These are phyloP conservation scores for Fraxinus ornus DNA, from an alignment of 305 asterid genomes.

Conservation along the genomic window DNA sequence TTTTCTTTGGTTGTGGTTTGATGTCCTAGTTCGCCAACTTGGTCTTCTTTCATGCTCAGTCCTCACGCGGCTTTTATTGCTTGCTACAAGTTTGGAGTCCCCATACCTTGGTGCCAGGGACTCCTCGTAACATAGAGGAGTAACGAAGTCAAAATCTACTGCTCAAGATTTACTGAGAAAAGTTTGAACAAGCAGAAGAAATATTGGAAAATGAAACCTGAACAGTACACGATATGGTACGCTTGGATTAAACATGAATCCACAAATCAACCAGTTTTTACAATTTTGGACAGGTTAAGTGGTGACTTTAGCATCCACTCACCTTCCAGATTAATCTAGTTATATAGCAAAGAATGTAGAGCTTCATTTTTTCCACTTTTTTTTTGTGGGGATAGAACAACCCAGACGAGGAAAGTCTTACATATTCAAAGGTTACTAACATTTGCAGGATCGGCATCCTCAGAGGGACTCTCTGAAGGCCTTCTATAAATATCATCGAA, in stretches of 20 bases:
- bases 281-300: slow-evolving; percentile 13
- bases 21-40: not conserved
- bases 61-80: not conserved
- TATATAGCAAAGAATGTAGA: slow-evolving; percentile 55
- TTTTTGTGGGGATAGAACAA: not conserved
- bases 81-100: not conserved
- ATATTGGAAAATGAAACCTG: not conserved
- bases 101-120: not conserved
- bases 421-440: slow-evolving; percentile 20
- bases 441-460: slow-evolving; percentile 38
- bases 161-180: not conserved
- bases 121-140: not conserved
- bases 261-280: slow-evolving; percentile 15
- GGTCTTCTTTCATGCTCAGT: not conserved
- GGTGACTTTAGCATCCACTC: slow-evolving; percentile 8
- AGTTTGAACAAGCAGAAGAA: not conserved
- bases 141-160: not conserved
- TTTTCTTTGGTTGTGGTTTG: not conserved
- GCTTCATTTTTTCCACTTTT: slow-evolving; percentile 2
- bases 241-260: not conserved
- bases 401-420: slow-evolving; percentile 2
- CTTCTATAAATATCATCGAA: slow-evolving; percentile 65
- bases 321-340: slow-evolving; percentile 26
- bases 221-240: not conserved
- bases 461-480: slow-evolving; percentile 30